Base-by-base conservation (phyloP, 2,329 filamentous ascomycete species). In the Fusarium torreyae region DNA sequence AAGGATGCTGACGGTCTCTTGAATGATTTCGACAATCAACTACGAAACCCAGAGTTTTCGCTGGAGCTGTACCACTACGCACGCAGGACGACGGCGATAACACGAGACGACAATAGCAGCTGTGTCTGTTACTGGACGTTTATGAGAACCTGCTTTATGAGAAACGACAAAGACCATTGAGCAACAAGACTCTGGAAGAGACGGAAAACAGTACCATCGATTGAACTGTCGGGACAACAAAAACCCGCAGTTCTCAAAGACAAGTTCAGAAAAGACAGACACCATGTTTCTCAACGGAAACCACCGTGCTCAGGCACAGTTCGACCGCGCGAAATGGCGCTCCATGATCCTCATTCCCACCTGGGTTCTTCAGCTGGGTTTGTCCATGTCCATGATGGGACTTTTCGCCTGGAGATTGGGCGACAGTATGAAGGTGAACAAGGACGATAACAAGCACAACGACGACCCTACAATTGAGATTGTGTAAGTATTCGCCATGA, bases 331-430 rank as follows among this genome's bases (percentile, higher is more conserved):
- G 17, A 79, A 80, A 74, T 89, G 87, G 87, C 81, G 81, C 54
- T 78, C 82, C 57, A 71, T 71, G 45, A 53, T 88, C 6, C 76
- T 89, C 26, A 64, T 85, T 2, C 86, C 86, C 8, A 79, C 81
- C 43, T 89, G 87, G 87, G 70, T 77, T 9, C 66, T 83, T 7
- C 86, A 89, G 74, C 74, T 85, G 6, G 70, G 76, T 5, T 75
- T 88, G 18, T 75, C 86, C 43, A 71, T 85, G 50, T 73, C 80
- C 39, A 76, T 87, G 59, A 81, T 86, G 73, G 86, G 83, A 15
- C 75, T 88, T 9, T 88, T 88, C 68, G 79, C 84, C 28, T 87
- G 84, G 76, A 82, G 86, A 14, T 79, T 89, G 9, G 83, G 83
- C 28, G 79, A 82, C 45, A 86, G 85, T 1, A 70, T 84, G 28